Evolutionary conservation across 371 early-diverging fungal genomes (phyloP).

Genomic region (Parasitella parasitica): DNA sequence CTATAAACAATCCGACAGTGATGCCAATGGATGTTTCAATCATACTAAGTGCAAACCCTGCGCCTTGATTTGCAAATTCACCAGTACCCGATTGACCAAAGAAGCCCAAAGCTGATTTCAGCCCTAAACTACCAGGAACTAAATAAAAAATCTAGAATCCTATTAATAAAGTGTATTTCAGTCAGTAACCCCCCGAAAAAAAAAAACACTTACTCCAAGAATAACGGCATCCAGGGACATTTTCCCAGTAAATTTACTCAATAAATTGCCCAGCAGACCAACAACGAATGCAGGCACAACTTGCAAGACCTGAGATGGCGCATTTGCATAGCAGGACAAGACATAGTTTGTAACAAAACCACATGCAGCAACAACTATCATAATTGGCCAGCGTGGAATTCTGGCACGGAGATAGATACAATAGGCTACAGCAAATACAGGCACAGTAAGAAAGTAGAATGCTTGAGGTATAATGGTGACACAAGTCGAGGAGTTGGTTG

Average conservation of each 20-base stretch:
- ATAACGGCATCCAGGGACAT: slow-evolving; percentile 60
- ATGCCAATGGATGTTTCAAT: slow-evolving; percentile 51
- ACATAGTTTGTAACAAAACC: slow-evolving; percentile 41
- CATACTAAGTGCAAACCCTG: slow-evolving; percentile 52
- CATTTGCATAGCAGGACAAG: slow-evolving; percentile 42
- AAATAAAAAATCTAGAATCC: slow-evolving; percentile 47
- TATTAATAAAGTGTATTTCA: no score
- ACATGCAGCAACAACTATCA: slow-evolving; percentile 37
- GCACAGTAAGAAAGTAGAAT: slow-evolving; percentile 39
- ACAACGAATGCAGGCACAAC: slow-evolving; percentile 57
- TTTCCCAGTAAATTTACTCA: slow-evolving; percentile 52
- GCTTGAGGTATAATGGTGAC: slow-evolving; percentile 24
- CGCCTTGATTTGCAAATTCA: slow-evolving; percentile 46
- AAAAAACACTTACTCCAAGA: slow-evolving; percentile 42
- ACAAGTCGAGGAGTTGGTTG: slow-evolving; percentile 25
- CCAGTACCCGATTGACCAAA: slow-evolving; percentile 29
- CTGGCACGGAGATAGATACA: slow-evolving; percentile 46
- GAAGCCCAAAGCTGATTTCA: slow-evolving; percentile 50
- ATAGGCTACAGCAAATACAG: slow-evolving; percentile 44
- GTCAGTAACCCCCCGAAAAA: no score
- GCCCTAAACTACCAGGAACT: slow-evolving; percentile 58
- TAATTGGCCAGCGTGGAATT: slow-evolving; percentile 36
- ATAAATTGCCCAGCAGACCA: slow-evolving; percentile 55
- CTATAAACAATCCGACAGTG: slow-evolving; percentile 59
- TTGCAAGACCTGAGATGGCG: slow-evolving; percentile 45